These are phyloP conservation scores for Scheffersomyces coipomensis DNA, from an alignment of 805 yeast genomes.

Conservation along the genomic window DNA sequence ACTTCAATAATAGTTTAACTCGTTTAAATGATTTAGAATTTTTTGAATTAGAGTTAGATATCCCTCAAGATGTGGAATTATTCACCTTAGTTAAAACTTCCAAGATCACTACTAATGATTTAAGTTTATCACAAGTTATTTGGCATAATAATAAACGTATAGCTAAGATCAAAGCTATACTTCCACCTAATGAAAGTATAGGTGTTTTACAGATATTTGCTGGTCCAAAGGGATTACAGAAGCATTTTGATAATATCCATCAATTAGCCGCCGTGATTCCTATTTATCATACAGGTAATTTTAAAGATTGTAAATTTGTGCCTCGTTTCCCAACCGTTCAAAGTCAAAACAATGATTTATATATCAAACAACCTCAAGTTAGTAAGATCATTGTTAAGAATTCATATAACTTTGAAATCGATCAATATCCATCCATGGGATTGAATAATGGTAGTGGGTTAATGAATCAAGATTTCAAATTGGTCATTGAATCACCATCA, in stretches of 20 bases:
- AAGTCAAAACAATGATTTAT: constrained; percentile 69
- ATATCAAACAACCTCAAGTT: constrained; percentile 83
- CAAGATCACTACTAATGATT: constrained; percentile 44
- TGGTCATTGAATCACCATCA: constrained; percentile 80
- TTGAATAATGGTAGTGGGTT: constrained; percentile 35
- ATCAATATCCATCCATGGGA: constrained; percentile 59
- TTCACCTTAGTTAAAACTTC: constrained; percentile 59
- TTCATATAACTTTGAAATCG: constrained; percentile 62
- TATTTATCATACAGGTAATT: constrained; percentile 66
- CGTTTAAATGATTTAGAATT: constrained; percentile 73
- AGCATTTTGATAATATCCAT: constrained; percentile 55
- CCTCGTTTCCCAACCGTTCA: constrained; percentile 70
- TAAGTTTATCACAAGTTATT: constrained; percentile 73
- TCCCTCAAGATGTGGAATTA: constrained; percentile 71
- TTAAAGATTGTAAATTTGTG: constrained; percentile 65
- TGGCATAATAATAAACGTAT: constrained; percentile 63
- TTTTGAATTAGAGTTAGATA: constrained; percentile 71
- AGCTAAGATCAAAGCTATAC: constrained; percentile 75
- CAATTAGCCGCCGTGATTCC: constrained; percentile 76
- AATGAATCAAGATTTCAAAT: constrained; percentile 45
- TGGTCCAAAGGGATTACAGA: constrained; percentile 60
- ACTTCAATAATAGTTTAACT: constrained; percentile 75
- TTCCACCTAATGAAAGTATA: constrained; percentile 66
- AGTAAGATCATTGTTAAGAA: constrained; percentile 54
- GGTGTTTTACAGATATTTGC: constrained; percentile 79